Base-by-base conservation (phyloP, 768 basidiomycete genomes). In the Leucocoprinus sp. region DNA sequence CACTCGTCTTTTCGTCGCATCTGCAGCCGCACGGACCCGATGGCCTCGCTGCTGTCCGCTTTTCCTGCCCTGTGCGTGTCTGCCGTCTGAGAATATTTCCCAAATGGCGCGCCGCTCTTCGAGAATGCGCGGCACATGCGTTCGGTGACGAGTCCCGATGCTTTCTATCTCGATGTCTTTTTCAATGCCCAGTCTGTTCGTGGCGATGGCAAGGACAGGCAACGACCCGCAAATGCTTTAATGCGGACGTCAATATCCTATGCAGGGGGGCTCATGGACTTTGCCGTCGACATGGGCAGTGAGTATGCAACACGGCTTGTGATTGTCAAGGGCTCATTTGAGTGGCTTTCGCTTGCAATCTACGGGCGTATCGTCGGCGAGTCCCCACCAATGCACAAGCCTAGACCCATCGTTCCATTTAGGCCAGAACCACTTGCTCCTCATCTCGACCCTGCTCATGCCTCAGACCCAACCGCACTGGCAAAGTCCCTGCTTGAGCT, bases 241-340 rank as follows among this genome's bases (percentile, higher is more conserved):
- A 75, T 84, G 11, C 82, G 82, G 4, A 84, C 84, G 3, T 65
- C 72, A 6, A 72, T 91, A 29, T 77, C 82, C 0, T 89, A 88
- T 58, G 66, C 79, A 4, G 87, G 86, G 1, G 79, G 80, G 1
- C 68, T 74, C 52, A 69, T 72, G 34, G 80, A 87, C 49, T 89
- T 80, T 60, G 52, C 60, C 4, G 75, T 90, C 12, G 75, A 84
- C 49, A 81, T 88, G 82, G 80, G 80, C 28, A 38, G 59, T 7
- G 82, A 88, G 62, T 79, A 75, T 58, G 75, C 80, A 3, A 87
- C 86, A 17, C 80, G 87, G 35, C 67, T 90, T 23, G 80, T 91
- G 74, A 84, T 90, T 47, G 70, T 91, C 50, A 82, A 80, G 55
- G 88, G 87, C n/a, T 66, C 74, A 27, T 89, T 87, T 59, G 64